These are phyloP conservation scores for Boletus fagicola DNA, from an alignment of 768 basidiomycete species.

Conservation along the genomic window DNA sequence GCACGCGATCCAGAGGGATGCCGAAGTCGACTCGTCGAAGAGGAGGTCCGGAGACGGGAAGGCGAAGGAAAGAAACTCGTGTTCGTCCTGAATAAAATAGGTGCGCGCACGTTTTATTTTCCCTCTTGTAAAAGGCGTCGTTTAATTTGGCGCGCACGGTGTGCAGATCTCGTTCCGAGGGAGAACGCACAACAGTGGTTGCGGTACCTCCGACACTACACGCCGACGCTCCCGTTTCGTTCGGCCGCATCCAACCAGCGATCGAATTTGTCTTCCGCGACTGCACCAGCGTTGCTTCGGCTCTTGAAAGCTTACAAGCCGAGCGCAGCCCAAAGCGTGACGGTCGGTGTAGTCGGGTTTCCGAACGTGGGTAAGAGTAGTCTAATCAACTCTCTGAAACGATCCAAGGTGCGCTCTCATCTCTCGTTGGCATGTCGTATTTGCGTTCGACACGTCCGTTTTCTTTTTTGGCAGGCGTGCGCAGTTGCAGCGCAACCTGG, in stretches of 20 bases:
- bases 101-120: conserved; percentile 42
- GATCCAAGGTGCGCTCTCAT: conserved; percentile 59
- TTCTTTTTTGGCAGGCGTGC: conserved; percentile 57
- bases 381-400: conserved; percentile 88
- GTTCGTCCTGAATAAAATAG: conserved; percentile 96
- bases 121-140: background rate
- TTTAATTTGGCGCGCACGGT: background rate
- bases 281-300: conserved; percentile 73
- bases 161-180: conserved; percentile 80
- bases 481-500: conserved; percentile 93
- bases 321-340: conserved; percentile 61
- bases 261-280: conserved; percentile 74
- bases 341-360: conserved; percentile 91
- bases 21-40: conserved; percentile 87
- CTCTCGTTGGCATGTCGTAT: background rate
- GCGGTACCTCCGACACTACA: conserved; percentile 85
- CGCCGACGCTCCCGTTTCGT: conserved; percentile 91
- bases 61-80: conserved; percentile 88
- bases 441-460: background rate
- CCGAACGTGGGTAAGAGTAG: conserved; percentile 98
- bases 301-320: conserved; percentile 84
- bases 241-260: conserved; percentile 75
- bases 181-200: conserved; percentile 90
- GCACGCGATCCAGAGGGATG: conserved; percentile 95
- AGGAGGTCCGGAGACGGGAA: conserved; percentile 85